Percentiles rank a stretch among this genome's conserved stretches.
phyloP scores from a whole-genome alignment of 192 early-diverging fungal species.

The Pilobolus umbonatus region DNA sequence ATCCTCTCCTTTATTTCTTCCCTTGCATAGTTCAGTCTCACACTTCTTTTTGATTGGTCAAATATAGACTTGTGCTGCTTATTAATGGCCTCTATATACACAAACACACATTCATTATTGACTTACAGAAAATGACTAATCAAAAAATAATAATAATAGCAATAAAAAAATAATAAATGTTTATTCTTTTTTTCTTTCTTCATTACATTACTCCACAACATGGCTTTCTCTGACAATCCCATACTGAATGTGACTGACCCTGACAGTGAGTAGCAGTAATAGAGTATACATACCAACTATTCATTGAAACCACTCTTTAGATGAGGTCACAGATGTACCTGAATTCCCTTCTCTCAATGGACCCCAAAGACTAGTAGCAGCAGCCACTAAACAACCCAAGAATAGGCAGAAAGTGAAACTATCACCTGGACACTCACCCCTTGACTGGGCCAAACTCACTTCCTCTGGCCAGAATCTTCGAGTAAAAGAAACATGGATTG shows the following conservation, averaged over 20 bases:
- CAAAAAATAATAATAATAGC: no score
- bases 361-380: conserved; percentile 34
- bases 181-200: not conserved
- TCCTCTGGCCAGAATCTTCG: conserved; percentile 67
- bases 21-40: no score
- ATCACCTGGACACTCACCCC: conserved; percentile 80
- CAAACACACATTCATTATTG: no score
- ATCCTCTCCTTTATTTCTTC: not conserved
- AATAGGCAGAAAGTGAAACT: conserved; percentile 73
- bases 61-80: no score
- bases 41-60: no score
- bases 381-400: conserved; percentile 31
- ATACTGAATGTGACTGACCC: not conserved
- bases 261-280: not conserved
- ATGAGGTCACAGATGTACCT: conserved; percentile 16
- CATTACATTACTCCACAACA: not conserved
- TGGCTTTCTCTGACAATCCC: not conserved
- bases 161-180: no score
- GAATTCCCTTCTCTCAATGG: conserved; percentile 36
- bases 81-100: no score
- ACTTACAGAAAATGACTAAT: no score
- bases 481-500: conserved; percentile 25
- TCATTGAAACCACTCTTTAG: not conserved
- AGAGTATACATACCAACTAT: not conserved
- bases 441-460: conserved; percentile 91